Evolutionary conservation across 441 rosid genomes (phyloP), one percentile per base, ranked within the genome.

Genomic region (Erodium trifolium): DNA sequence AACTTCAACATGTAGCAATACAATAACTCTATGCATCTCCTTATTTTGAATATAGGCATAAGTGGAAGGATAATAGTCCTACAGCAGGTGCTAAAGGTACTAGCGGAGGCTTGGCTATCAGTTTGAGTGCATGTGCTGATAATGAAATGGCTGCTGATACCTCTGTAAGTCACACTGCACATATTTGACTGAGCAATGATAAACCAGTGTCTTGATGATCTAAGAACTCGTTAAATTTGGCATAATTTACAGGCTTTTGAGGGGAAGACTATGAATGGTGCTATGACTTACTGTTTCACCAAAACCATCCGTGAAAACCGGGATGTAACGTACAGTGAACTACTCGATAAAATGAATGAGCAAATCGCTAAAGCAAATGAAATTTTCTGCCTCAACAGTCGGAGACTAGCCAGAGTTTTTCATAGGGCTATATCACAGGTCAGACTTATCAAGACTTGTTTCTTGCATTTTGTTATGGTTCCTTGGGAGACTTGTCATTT

Each of bases 51-150:
- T 17, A 17, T 16, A 37, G 53, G 10, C n/a, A 10, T 19, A 17
- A 19, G 34, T 69, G 55, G 55, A 67, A 60, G 18, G 37, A 69
- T 62, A 59, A 59, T 60, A 16, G 43, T 9, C 65, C 19, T 29
- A n/a, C 16, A 68, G n/a, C 71, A 55, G 64, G 64, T 11, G 45
- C 64, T 37, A 68, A 68, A 68, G 71, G 71, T 5, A 68, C 65
- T n/a, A 55, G 65, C 0, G 71, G 71, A 27, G 71, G 65, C 19
- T 18, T 43, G 64, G 71, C 64, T n/a, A 47, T 68, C 49, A 51
- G 47, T 57, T 68, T 68, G 45, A 55, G 71, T 53, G 71, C 62
- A 1, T 68, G 65, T 68, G 65, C 43, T 3, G 67, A 70, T 63
- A 23, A 41, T 17, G 65, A 63, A 62, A 59, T 45, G 6, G 63